A percentile compares a stretch with the other conserved stretches of the same genome.
Evolutionary conservation across 2,329 filamentous ascomycete genomes (phyloP).

Genomic region (Aaosphaeria arxii): DNA sequence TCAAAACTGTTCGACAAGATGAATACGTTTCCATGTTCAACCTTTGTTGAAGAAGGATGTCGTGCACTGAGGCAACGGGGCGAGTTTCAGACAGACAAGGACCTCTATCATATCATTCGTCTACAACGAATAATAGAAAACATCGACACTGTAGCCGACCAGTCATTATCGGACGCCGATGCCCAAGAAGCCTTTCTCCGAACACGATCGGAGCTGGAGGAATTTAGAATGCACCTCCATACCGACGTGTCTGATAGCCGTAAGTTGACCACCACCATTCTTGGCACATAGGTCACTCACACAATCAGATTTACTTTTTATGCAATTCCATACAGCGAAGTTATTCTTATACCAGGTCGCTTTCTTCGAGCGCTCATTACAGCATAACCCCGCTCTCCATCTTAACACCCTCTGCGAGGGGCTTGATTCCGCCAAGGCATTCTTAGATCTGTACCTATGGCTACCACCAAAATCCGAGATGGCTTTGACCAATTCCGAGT

Average conservation of each 20-base stretch:
- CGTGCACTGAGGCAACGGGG: slow-evolving; percentile 27
- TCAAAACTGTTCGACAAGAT: slow-evolving; percentile 38
- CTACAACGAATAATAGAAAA: slow-evolving; percentile 40
- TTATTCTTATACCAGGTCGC: slow-evolving; percentile 41
- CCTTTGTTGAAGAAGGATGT: slow-evolving; percentile 38
- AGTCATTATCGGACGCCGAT: slow-evolving; percentile 15
- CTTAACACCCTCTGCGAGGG: slow-evolving; percentile 20
- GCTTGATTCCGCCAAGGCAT: slow-evolving; percentile 24
- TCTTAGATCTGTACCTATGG: slow-evolving; percentile 32
- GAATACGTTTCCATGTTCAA: slow-evolving; percentile 33
- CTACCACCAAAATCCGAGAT: slow-evolving; percentile 35
- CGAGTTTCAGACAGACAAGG: slow-evolving; percentile 33
- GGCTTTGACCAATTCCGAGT: slow-evolving; percentile 38
- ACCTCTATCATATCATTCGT: slow-evolving; percentile 35
- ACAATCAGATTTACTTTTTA: slow-evolving; percentile 32
- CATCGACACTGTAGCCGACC: slow-evolving; percentile 26
- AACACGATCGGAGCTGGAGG: slow-evolving; percentile 30
- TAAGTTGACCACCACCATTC: slow-evolving; percentile 14
- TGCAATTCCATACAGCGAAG: slow-evolving; percentile 40
- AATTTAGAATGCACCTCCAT: slow-evolving; percentile 25
- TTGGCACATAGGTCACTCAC: background rate
- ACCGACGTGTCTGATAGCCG: slow-evolving; percentile 26
- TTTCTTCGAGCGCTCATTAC: slow-evolving; percentile 30
- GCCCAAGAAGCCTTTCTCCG: slow-evolving; percentile 29
- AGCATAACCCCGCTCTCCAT: slow-evolving; percentile 22